Evolutionary conservation across 768 basidiomycete species (phyloP), one percentile per base, ranked within the genome.

Genomic region (Mycena rebaudengoi): DNA sequence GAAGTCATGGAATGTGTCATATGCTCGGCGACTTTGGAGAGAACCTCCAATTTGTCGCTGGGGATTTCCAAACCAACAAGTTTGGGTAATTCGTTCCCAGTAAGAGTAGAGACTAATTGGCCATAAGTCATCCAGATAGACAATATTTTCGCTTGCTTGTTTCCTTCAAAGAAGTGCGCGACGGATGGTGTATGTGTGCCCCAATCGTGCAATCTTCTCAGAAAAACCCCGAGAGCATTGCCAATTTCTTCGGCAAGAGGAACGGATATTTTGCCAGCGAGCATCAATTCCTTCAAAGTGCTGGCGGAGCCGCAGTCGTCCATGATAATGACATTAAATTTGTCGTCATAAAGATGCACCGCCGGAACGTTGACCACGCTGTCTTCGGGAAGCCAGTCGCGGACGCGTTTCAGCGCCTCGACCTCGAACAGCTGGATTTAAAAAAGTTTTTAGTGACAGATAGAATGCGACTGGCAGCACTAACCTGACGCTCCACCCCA

Each of bases 281-380:
- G 23, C 2, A 41, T 28, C 11, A 23, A 18, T 26, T 63, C 64
- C n/a, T n/a, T n/a, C n/a, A n/a, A n/a, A n/a, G n/a, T n/a, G n/a
- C n/a, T n/a, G n/a, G n/a, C n/a, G n/a, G n/a, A n/a, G 13, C 86
- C 86, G 32, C 73, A 77, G 52, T 87, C 86, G 12, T 84, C 81
- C 75, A 87, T 85, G 60, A 87, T 79, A 25, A 87, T 75, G 29
- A 81, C 75, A 46, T 79, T 71, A 6, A 65, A 74, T 45, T 70
- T 72, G 28, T 76, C 70, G 60, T 87, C 85, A 64, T 79, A 78
- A 28, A 73, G 70, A 64, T 79, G 72, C 8, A 86, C 71, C 2
- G 39, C 60, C 3, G 85, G 84, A 2, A 80, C 77, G 8, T 70
- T 74, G 23, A 82, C 72, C 11, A 78, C 50, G 0, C 73, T 61